phyloP scores from a whole-genome alignment of 116 monocot genomes.

The Cymodocea nodosa region DNA sequence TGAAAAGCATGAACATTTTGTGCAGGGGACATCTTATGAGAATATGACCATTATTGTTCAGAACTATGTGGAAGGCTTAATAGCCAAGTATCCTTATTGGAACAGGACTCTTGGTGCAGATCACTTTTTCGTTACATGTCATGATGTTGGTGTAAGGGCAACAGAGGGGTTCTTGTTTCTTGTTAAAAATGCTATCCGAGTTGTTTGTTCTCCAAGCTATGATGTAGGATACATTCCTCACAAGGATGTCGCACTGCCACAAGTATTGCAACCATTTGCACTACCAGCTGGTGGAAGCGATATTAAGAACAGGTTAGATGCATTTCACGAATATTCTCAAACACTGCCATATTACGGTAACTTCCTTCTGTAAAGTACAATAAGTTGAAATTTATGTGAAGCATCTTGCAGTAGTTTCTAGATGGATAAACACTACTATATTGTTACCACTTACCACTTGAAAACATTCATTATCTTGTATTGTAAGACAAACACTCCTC shows the following conservation, averaged over 20 bases:
- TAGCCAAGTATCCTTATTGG: slow-evolving; percentile 96
- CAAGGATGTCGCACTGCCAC: slow-evolving; percentile 95
- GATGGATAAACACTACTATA: no score
- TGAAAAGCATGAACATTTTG: not conserved
- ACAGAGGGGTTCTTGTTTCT: slow-evolving; percentile 74
- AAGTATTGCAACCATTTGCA: slow-evolving; percentile 91
- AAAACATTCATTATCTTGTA: no score
- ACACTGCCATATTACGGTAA: no score
- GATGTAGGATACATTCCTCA: slow-evolving; percentile 81
- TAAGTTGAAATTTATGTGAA: no score
- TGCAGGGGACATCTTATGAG: slow-evolving; percentile 90
- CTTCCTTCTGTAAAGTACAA: no score
- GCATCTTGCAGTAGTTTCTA: no score
- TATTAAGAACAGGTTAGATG: slow-evolving; percentile 67
- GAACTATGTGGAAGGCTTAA: slow-evolving; percentile 78
- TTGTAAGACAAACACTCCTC: no score
- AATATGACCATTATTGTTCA: slow-evolving; percentile 93
- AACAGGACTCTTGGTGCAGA: slow-evolving; percentile 91
- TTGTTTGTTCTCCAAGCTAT: slow-evolving; percentile 94
- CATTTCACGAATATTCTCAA: not conserved
- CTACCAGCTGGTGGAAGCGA: slow-evolving; percentile 92
- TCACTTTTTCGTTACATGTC: slow-evolving; percentile 93
- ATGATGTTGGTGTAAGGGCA: slow-evolving; percentile 98
- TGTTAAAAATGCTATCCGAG: slow-evolving; percentile 81
- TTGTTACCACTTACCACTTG: no score